Conservation (phyloP, 371 early-diverging fungal genomes). For the Mucor indicus region DNA sequence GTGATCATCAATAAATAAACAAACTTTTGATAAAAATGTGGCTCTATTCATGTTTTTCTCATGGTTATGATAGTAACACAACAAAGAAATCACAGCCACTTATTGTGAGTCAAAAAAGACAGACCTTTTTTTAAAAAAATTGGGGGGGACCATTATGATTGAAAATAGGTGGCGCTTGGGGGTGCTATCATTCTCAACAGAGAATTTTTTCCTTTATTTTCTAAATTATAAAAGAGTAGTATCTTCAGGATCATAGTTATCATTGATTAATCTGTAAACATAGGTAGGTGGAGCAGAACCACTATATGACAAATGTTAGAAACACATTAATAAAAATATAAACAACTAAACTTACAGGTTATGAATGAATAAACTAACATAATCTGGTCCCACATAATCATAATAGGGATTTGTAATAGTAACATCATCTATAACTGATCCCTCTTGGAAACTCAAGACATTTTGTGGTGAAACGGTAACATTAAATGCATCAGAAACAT, state of each 20-base stretch:
- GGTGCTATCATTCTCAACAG: no score
- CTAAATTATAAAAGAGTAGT: constrained; percentile 8
- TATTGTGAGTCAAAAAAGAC: no score
- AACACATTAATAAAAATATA: neutral
- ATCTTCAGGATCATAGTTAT: constrained; percentile 66
- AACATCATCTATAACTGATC: constrained; percentile 73
- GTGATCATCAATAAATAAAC: no score
- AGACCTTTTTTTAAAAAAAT: no score
- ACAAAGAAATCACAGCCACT: no score
- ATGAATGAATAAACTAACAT: constrained; percentile 87
- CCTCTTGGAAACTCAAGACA: constrained; percentile 79
- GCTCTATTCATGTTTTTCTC: no score
- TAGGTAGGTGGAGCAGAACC: constrained; percentile 53
- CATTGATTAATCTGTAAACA: constrained; percentile 68
- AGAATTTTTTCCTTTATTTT: neutral
- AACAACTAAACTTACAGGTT: constrained; percentile 65
- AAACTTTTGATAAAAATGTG: no score
- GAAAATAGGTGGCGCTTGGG: no score
- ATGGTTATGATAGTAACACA: no score
- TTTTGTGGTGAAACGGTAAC: constrained; percentile 75
- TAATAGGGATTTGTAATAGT: constrained; percentile 83
- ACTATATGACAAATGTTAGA: constrained; percentile 4
- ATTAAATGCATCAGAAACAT: constrained; percentile 82
- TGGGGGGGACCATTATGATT: no score
- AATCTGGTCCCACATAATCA: constrained; percentile 89